phyloP scores from a whole-genome alignment of 2,329 filamentous ascomycete genomes.

The Chlorencoelia australis region DNA sequence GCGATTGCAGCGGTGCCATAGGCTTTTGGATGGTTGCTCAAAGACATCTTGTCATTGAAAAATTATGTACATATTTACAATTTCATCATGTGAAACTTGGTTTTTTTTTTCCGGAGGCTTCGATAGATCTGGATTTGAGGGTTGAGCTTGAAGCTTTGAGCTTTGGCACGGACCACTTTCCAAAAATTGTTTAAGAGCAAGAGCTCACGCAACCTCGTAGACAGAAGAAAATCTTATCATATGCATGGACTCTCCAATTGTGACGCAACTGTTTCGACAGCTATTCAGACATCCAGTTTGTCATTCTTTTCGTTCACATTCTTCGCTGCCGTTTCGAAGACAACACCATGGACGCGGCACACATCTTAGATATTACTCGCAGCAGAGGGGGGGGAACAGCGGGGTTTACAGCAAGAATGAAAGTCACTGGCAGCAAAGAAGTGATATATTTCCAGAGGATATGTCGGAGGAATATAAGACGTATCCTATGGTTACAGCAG shows the following conservation, averaged over 20 bases:
- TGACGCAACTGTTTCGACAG: slow-evolving; percentile 72
- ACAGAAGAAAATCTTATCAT: slow-evolving; percentile 29
- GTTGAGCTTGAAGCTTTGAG: too few relatives aligned
- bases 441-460: slow-evolving; percentile 63
- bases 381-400: slow-evolving; percentile 10
- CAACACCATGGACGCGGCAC: slow-evolving; percentile 32
- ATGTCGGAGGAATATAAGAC: slow-evolving; percentile 69
- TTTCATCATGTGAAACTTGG: too few relatives aligned
- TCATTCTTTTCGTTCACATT: slow-evolving; percentile 39
- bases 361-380: slow-evolving; percentile 26
- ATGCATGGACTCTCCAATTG: slow-evolving; percentile 65
- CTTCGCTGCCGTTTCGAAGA: slow-evolving; percentile 18
- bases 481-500: slow-evolving; percentile 79
- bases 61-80: too few relatives aligned
- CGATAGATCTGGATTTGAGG: too few relatives aligned
- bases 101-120: too few relatives aligned
- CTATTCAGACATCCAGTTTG: slow-evolving; percentile 69
- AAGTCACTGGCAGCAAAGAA: slow-evolving; percentile 79
- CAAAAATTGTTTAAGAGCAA: too few relatives aligned
- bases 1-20: slow-evolving; percentile 57
- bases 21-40: slow-evolving; percentile 50
- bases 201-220: slow-evolving; percentile 11
- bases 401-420: slow-evolving; percentile 36
- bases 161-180: too few relatives aligned
- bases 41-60: slow-evolving; percentile 40